Evolutionary conservation across 768 basidiomycete species (phyloP), one percentile per base, ranked within the genome.

Genomic region (Brasilioporus rufonigricans): DNA sequence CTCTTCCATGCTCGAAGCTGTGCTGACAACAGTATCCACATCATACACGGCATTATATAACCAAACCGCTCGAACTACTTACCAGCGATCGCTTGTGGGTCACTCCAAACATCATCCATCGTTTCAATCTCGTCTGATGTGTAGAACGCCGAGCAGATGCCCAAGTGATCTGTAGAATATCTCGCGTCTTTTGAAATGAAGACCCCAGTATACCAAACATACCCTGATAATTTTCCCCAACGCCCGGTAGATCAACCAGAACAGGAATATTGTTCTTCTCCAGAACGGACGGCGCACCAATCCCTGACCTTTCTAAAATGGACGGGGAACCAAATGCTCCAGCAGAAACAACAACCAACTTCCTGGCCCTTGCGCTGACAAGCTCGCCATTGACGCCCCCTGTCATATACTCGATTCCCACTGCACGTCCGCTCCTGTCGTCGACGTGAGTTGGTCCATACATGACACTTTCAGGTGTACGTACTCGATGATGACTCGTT

Each of bases 241-340:
- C 90, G 8, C 86, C 87, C 5, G 88, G 88, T 8, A 91, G 78
- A n/a, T n/a, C n/a, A n/a, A n/a, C n/a, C n/a, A n/a, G n/a, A n/a
- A 83, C n/a, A n/a, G n/a, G n/a, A n/a, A n/a, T n/a, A n/a, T n/a
- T n/a, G n/a, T n/a, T n/a, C n/a, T n/a, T n/a, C n/a, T n/a, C n/a
- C n/a, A n/a, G n/a, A n/a, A n/a, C n/a, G n/a, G n/a, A n/a, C n/a
- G n/a, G n/a, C n/a, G n/a, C n/a, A n/a, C n/a, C n/a, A n/a, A n/a
- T n/a, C n/a, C n/a, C n/a, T n/a, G n/a, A n/a, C n/a, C n/a, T n/a
- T n/a, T n/a, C n/a, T n/a, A n/a, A n/a, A n/a, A n/a, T n/a, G n/a
- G n/a, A n/a, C n/a, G n/a, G n/a, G n/a, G n/a, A n/a, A n/a, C n/a
- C n/a, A n/a, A n/a, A n/a, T n/a, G n/a, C n/a, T n/a, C n/a, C n/a